Evolutionary conservation across 164 flowering plant species (phyloP).

Genomic region (Vitis rupestris): DNA sequence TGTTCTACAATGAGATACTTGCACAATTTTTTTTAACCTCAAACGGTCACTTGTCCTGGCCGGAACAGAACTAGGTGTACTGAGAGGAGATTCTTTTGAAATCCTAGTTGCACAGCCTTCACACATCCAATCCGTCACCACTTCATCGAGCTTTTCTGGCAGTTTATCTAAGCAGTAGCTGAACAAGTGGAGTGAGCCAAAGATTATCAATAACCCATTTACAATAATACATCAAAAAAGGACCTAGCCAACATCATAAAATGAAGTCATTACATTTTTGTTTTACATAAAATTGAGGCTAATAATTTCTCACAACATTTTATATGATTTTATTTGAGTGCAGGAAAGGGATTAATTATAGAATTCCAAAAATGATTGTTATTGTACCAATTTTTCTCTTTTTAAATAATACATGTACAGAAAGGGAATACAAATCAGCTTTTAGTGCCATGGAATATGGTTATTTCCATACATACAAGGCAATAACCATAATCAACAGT

Average conservation of each 20-base stretch:
- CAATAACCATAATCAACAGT: background rate
- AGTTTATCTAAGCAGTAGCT: slow-evolving; percentile 47
- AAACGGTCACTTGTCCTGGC: slow-evolving; percentile 3
- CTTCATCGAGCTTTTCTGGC: slow-evolving; percentile 26
- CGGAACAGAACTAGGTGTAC: slow-evolving; percentile 2
- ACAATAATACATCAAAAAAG: background rate
- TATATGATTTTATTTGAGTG: background rate
- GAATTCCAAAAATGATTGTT: background rate
- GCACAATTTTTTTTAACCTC: background rate
- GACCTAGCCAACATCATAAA: background rate
- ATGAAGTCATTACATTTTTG: background rate
- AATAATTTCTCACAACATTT: background rate
- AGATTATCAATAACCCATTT: background rate
- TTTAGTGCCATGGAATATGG: background rate
- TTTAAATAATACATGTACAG: too few species aligned
- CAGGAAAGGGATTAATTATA: background rate
- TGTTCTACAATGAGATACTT: background rate
- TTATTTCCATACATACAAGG: background rate
- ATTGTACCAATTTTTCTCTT: too few species aligned
- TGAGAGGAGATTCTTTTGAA: slow-evolving; percentile 7
- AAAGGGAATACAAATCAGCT: background rate
- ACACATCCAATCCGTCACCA: slow-evolving; percentile 41
- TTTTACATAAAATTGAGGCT: background rate
- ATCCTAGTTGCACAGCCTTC: slow-evolving; percentile 33
- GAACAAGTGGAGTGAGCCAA: background rate